Evolutionary conservation across 1,284 basidiomycete species (phyloP), one percentile per base, ranked within the genome.

Genomic region (Ceratobasidium sp.): DNA sequence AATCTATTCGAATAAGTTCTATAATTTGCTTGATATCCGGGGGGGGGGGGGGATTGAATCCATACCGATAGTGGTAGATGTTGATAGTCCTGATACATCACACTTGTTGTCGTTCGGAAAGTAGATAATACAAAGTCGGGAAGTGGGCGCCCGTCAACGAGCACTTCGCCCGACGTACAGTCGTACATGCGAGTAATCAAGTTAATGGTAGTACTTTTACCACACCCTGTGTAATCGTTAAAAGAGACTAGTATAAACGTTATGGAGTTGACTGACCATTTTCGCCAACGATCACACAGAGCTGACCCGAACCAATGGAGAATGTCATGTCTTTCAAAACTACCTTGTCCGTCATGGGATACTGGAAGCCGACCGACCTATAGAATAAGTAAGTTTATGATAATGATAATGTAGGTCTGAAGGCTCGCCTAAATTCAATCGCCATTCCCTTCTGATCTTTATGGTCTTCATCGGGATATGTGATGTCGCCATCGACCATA

Each of bases 201-300:
- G 34, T 73, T 73, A 31, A 73, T 45, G n/a, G 67, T 73, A 32
- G 69, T 72, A 53, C 71, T 72, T 62, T 73, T 73, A 22, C 72
- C 72, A 27, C 69, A 67, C 8, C 72, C 62, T 67, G 25, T n/a
- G n/a, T 38, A 32, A 1, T 20, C n/a, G 17, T 54, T 4, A 54
- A 25, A 8, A 22, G 12, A n/a, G 3, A 42, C 29, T 15, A 2
- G 2, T 20, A 22, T 17, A 20, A 29, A 42, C 13, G n/a, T 13
- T 8, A 45, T 4, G 8, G 12, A 32, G 8, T 15, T 13, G 17
- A 54, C 62, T 5, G n/a, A 67, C 62, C 71, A 49, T 72, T 73
- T 43, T 67, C 70, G 17, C 72, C 71, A n/a, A 73, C 72, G 25
- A 73, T 73, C 10, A 73, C 72, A 42, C 70, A 71, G 8, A 73